These are phyloP conservation scores for Lyophyllum atratum DNA, from an alignment of 768 basidiomycete species.

Conservation along the genomic window DNA sequence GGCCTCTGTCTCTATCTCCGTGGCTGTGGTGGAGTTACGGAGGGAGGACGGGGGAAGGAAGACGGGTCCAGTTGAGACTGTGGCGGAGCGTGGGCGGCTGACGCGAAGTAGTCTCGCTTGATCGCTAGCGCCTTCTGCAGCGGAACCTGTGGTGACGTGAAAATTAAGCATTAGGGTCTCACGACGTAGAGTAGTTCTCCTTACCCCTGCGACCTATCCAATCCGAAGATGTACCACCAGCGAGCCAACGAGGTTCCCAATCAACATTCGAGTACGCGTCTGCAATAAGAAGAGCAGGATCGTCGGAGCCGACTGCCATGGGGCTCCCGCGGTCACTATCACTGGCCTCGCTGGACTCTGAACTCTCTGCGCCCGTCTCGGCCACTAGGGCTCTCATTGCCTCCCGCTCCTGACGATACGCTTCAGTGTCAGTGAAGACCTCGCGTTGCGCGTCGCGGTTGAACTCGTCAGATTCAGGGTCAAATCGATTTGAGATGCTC, in stretches of 20 bases:
- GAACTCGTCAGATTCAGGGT: constrained; percentile 82
- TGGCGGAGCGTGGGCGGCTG: constrained; percentile 22
- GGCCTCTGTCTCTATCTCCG: constrained; percentile 15
- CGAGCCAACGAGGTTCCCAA: constrained; percentile 22
- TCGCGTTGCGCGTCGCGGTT: constrained; percentile 66
- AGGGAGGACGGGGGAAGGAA: constrained; percentile 20
- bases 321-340: constrained; percentile 51
- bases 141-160: constrained; percentile 12
- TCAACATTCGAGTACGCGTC: constrained; percentile 33
- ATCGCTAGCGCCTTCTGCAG: constrained; percentile 8
- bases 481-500: constrained; percentile 68
- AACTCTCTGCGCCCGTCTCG: constrained; percentile 32
- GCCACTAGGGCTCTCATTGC: constrained; percentile 23
- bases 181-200: not conserved
- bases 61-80: constrained; percentile 24
- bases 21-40: constrained; percentile 24
- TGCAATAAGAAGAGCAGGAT: constrained; percentile 39
- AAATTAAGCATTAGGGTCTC: not conserved
- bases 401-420: constrained; percentile 35
- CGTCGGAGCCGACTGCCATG: constrained; percentile 45
- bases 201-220: constrained; percentile 8
- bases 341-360: constrained; percentile 42
- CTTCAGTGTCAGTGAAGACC: constrained; percentile 56
- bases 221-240: constrained; percentile 8
- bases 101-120: constrained; percentile 7